phyloP scores from a whole-genome alignment of 495 filamentous ascomycete species.

The Neurospora hispaniola region DNA sequence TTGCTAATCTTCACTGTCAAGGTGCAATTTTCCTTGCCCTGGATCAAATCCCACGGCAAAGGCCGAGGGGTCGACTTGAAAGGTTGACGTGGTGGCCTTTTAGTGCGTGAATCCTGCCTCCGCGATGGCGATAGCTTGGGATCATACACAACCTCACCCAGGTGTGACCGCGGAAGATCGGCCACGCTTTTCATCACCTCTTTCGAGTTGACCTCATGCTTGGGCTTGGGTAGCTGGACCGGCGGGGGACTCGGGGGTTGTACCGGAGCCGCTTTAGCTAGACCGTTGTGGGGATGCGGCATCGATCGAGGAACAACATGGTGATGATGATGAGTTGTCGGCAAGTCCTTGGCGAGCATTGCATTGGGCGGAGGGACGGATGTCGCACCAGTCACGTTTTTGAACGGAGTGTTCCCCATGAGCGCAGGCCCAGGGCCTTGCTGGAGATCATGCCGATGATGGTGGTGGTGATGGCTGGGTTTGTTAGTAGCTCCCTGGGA shows the following conservation, averaged over 20 bases:
- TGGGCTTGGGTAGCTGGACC: conserved; percentile 31
- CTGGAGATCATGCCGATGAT: conserved; percentile 60
- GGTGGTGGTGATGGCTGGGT: conserved; percentile 62
- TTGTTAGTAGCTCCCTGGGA: conserved; percentile 13
- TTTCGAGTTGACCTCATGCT: conserved; percentile 56
- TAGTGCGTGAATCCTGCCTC: conserved; percentile 35
- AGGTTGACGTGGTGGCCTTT: conserved; percentile 46
- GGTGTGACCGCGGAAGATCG: conserved; percentile 62
- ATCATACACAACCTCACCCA: conserved; percentile 50
- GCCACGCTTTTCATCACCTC: conserved; percentile 58
- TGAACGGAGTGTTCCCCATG: conserved; percentile 28
- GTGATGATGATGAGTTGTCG: conserved; percentile 27
- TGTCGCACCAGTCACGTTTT: conserved; percentile 36
- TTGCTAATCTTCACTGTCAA: conserved; percentile 78
- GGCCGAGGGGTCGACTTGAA: conserved; percentile 64
- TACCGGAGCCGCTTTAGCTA: conserved; percentile 23
- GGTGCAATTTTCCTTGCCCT: conserved; percentile 80
- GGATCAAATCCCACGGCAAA: conserved; percentile 57
- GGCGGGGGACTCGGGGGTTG: conserved; percentile 32
- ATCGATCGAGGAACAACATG: conserved; percentile 19
- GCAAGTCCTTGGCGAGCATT: conserved; percentile 35
- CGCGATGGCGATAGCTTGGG: conserved; percentile 46
- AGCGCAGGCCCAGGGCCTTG: conserved; percentile 39
- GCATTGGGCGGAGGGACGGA: conserved; percentile 46
- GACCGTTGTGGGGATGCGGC: conserved; percentile 8